Percentiles rank a stretch among this genome's conserved stretches.
These are phyloP conservation scores for Fusarium begoniae DNA, from an alignment of 2,329 filamentous ascomycete species.

Conservation along the genomic window DNA sequence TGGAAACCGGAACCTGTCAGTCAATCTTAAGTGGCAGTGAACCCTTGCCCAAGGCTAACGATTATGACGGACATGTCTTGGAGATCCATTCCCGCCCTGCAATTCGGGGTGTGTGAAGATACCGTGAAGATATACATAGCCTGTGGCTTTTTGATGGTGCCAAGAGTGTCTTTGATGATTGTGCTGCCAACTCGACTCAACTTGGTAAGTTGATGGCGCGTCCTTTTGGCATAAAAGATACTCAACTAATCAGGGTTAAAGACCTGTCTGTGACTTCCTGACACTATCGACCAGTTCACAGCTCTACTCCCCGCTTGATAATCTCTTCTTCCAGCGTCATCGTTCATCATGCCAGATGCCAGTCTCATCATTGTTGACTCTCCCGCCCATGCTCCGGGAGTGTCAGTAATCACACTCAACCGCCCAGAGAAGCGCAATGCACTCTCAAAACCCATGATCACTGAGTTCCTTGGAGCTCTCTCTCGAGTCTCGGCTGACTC, in stretches of 20 bases:
- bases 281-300: neutral
- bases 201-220: conserved; percentile 50
- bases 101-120: conserved; percentile 11
- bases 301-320: neutral
- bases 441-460: conserved; percentile 61
- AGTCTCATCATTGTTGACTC: neutral
- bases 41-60: conserved; percentile 25
- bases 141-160: conserved; percentile 23
- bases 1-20: conserved; percentile 36
- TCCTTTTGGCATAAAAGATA: conserved; percentile 5
- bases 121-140: conserved; percentile 9
- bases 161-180: conserved; percentile 30
- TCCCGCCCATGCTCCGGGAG: neutral
- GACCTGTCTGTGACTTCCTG: neutral
- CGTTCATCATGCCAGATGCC: neutral
- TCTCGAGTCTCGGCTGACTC: conserved; percentile 30
- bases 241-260: neutral
- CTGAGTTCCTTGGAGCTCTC: conserved; percentile 51
- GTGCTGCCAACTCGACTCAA: conserved; percentile 46
- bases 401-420: conserved; percentile 49
- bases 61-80: conserved; percentile 27
- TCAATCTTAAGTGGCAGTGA: conserved; percentile 20
- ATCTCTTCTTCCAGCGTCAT: neutral
- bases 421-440: conserved; percentile 68
- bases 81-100: conserved; percentile 32